Percentiles rank a stretch among this genome's conserved stretches.
These are phyloP conservation scores for Lachnellula occidentalis DNA, from an alignment of 2,329 filamentous ascomycete genomes.

Conservation along the genomic window DNA sequence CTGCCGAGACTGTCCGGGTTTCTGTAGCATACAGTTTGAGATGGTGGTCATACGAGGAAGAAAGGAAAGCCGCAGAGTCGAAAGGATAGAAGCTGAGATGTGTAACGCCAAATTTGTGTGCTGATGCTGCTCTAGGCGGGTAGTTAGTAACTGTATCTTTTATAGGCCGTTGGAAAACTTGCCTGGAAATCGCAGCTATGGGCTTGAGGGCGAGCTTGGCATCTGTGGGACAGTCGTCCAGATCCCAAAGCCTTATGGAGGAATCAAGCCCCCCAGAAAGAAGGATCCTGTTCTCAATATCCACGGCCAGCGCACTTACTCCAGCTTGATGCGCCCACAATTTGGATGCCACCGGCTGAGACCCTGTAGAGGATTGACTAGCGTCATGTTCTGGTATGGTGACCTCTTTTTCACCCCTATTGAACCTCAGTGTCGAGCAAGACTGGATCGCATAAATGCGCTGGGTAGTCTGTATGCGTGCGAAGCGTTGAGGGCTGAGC, in stretches of 20 bases:
- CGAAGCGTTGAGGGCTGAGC: constrained; percentile 57
- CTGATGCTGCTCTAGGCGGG: constrained; percentile 24
- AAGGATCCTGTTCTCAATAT: constrained; percentile 76
- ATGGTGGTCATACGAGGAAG: constrained; percentile 71
- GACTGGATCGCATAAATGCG: constrained; percentile 66
- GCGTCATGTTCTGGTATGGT: constrained; percentile 11
- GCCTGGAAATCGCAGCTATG: constrained; percentile 44
- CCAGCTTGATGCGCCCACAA: constrained; percentile 69
- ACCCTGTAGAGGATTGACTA: neutral
- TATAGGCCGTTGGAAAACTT: neutral
- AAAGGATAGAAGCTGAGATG: constrained; percentile 75
- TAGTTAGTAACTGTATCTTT: neutral
- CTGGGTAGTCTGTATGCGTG: constrained; percentile 57
- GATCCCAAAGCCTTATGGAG: constrained; percentile 80
- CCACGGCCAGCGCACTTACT: constrained; percentile 72
- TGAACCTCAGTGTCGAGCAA: constrained; percentile 63
- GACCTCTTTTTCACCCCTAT: constrained; percentile 47
- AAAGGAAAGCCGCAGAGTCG: constrained; percentile 69
- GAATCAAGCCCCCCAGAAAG: constrained; percentile 83
- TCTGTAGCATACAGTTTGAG: constrained; percentile 70
- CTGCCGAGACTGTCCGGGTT: constrained; percentile 53
- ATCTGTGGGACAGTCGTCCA: constrained; percentile 52
- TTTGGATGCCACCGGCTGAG: constrained; percentile 6
- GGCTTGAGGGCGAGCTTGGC: constrained; percentile 48
- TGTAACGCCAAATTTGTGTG: constrained; percentile 67